These are phyloP conservation scores for Ilex aquifolium DNA, from an alignment of 257 asterid species.

Conservation along the genomic window DNA sequence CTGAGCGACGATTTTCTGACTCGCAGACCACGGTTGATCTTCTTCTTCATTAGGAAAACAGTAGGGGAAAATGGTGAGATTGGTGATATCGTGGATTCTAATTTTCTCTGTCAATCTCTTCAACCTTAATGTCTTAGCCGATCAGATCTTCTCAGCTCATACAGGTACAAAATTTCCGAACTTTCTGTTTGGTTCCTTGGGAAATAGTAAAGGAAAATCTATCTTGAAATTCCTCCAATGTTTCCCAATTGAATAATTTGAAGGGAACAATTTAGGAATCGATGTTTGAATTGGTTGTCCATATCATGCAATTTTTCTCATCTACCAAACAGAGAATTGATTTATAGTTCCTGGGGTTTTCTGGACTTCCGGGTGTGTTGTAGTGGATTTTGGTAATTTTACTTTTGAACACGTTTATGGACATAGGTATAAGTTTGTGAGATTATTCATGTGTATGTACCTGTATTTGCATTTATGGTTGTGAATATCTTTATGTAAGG, in stretches of 20 bases:
- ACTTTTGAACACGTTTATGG: too few species aligned
- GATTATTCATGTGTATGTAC: too few species aligned
- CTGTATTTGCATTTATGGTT: too few species aligned
- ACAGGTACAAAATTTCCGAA: constrained; percentile 6
- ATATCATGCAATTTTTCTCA: too few species aligned
- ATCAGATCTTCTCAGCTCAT: constrained; percentile 15
- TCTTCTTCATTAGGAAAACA: background rate
- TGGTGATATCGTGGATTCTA: background rate
- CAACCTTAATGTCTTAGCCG: background rate
- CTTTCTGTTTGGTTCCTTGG: background rate
- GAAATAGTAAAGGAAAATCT: background rate
- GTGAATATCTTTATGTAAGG: too few species aligned
- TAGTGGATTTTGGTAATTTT: too few species aligned
- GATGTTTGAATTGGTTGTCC: too few species aligned
- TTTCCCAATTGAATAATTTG: background rate
- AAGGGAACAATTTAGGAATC: too few species aligned
- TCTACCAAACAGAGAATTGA: too few species aligned
- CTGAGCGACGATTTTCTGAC: constrained; percentile 6
- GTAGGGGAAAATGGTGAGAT: constrained; percentile 1
- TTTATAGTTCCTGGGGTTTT: too few species aligned
- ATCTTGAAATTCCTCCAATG: background rate
- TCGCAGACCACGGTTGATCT: constrained; percentile 1
- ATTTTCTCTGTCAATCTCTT: constrained; percentile 1
- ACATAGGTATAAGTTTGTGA: too few species aligned
- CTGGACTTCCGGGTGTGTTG: too few species aligned